Evolutionary conservation across 345 rosid species (phyloP), one percentile per base, ranked within the genome.

Genomic region (Melastoma malabathricum): DNA sequence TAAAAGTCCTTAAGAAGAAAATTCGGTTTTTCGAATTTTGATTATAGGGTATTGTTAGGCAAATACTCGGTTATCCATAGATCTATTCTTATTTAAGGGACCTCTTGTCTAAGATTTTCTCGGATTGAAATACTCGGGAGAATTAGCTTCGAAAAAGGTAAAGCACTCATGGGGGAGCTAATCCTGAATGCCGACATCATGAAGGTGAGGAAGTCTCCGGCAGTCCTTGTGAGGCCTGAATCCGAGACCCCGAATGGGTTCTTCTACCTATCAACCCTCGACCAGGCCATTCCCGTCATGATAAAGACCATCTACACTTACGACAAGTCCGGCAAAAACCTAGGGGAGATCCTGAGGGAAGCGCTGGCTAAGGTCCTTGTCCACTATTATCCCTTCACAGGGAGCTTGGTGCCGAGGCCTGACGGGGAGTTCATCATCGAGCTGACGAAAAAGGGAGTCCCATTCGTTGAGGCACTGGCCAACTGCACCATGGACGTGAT

Each of bases 381-480:
- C 47, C 64, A 47, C 16, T 60, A 53, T 18, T 60, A 60, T 25
- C 64, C 64, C 0, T 53, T 60, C 0, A 16, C 59, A 2, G 64
- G 64, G 20, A 3, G 41, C 18, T 8, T 60, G 53, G 23, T 47
- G 13, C 2, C 53, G 6, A 18, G 49, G 48, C 10, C 58, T 3
- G 44, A 41, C 10, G 64, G 64, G 15, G 43, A 10, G 22, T 54
- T 53, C 43, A 38, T 47, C 43, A 59, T 60, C n/a, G 58, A 53
- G 52, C 43, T 48, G 46, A 53, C 38, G 29, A 41, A 47, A 15
- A 53, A 25, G 16, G 61, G 65, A 6, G 58, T 65, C 18, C 65
- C 65, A 1, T 65, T 43, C 18, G 70, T 65, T 15, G 70, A 65
- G 52, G 70, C 70, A 3, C 34, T 17, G 25, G 65, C 58, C 0